A percentile compares a stretch with the other conserved stretches of the same genome.
Evolutionary conservation across 2,329 filamentous ascomycete genomes (phyloP).

Genomic region (Diaporthe batatas): DNA sequence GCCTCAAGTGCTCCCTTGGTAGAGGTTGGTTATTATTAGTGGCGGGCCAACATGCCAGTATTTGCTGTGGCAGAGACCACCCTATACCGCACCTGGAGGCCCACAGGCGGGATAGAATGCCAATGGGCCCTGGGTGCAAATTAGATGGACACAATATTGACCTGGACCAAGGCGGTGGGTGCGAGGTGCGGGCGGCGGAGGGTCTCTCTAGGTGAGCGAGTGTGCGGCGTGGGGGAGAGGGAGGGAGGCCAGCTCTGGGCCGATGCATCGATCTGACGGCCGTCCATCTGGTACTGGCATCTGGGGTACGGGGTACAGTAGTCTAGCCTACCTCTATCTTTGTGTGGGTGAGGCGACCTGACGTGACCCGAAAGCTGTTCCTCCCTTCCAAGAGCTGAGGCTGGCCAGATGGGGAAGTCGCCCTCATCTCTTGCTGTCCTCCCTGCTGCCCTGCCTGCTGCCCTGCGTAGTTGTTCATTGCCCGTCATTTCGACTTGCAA

Average conservation of each 20-base stretch:
- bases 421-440: background rate
- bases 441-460: slow-evolving; percentile 14
- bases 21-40: slow-evolving; percentile 32
- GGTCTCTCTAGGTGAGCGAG: background rate
- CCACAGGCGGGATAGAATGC: slow-evolving; percentile 33
- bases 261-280: slow-evolving; percentile 21
- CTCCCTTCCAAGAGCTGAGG: slow-evolving; percentile 27
- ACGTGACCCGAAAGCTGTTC: slow-evolving; percentile 3
- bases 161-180: slow-evolving; percentile 1
- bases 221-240: slow-evolving; percentile 17
- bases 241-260: background rate
- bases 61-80: slow-evolving; percentile 34
- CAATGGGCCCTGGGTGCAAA: slow-evolving; percentile 29
- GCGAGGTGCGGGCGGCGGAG: background rate
- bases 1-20: slow-evolving; percentile 31
- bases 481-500: background rate
- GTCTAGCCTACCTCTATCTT: slow-evolving; percentile 12
- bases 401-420: slow-evolving; percentile 23
- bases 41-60: slow-evolving; percentile 38
- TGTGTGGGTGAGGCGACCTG: slow-evolving; percentile 5
- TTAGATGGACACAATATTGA: slow-evolving; percentile 32
- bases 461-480: slow-evolving; percentile 15
- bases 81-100: slow-evolving; percentile 28
- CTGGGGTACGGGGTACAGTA: no score
- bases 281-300: background rate